phyloP scores from a whole-genome alignment of 495 filamentous ascomycete genomes.

The Penicillium daleae region DNA sequence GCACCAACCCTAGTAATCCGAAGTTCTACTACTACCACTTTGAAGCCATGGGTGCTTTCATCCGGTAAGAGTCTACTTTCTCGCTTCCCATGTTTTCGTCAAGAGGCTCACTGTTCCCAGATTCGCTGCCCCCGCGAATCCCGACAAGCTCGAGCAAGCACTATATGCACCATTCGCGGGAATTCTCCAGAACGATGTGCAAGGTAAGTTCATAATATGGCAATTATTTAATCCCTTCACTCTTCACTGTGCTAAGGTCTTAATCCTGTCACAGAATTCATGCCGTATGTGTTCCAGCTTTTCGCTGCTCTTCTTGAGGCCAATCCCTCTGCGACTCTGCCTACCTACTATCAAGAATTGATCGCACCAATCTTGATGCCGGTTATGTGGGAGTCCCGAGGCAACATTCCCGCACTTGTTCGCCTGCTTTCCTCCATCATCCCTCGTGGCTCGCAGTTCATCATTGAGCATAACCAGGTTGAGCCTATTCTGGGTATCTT shows the following conservation, averaged over 20 bases:
- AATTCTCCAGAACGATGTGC: conserved; percentile 78
- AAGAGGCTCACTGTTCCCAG: conserved; percentile 36
- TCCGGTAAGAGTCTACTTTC: conserved; percentile 55
- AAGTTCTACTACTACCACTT: conserved; percentile 99
- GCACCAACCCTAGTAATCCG: conserved; percentile 93
- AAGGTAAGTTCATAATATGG: conserved; percentile 53
- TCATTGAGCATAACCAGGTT: conserved; percentile 75
- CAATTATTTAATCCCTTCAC: neutral
- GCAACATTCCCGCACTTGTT: conserved; percentile 89
- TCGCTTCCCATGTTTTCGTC: too few relatives aligned
- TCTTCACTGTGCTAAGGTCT: conserved; percentile 21
- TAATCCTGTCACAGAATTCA: conserved; percentile 79
- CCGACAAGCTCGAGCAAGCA: conserved; percentile 71
- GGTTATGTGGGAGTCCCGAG: conserved; percentile 81
- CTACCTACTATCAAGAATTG: conserved; percentile 75
- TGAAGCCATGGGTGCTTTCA: conserved; percentile 92
- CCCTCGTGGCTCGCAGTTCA: conserved; percentile 69
- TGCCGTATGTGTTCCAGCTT: conserved; percentile 95
- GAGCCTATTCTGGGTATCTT: conserved; percentile 87
- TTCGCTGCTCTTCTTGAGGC: conserved; percentile 86
- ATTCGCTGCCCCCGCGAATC: conserved; percentile 68
- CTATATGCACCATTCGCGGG: conserved; percentile 77
- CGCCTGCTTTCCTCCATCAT: conserved; percentile 84
- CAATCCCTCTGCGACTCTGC: conserved; percentile 71
- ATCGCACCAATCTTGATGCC: conserved; percentile 75